Conservation (phyloP, 345 rosid species). For the Linum trigynum region DNA sequence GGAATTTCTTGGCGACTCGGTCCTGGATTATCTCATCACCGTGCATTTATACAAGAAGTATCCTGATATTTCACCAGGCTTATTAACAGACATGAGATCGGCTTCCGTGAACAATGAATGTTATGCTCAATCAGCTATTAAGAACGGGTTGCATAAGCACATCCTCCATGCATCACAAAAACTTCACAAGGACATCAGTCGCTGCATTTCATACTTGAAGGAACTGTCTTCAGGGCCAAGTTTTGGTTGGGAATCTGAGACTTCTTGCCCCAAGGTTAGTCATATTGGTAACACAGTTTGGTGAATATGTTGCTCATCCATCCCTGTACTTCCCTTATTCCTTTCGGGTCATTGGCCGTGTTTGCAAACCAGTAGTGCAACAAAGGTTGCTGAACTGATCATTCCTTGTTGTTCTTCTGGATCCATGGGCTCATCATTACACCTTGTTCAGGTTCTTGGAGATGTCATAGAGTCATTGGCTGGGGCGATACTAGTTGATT, state of each 20-base stretch:
- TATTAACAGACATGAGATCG: conserved; percentile 82
- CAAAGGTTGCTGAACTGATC: not conserved
- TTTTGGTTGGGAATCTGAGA: conserved; percentile 75
- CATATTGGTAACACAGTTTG: not conserved
- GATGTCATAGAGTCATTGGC: conserved; percentile 82
- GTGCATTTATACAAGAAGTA: conserved; percentile 39
- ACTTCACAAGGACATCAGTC: conserved; percentile 45
- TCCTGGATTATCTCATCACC: conserved; percentile 70
- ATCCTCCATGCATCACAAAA: conserved; percentile 59
- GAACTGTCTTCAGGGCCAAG: conserved; percentile 26
- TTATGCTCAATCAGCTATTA: conserved; percentile 56
- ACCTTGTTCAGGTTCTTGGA: conserved; percentile 55
- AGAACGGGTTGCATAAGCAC: conserved; percentile 51
- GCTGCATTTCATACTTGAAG: conserved; percentile 24
- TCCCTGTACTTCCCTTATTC: too few species aligned
- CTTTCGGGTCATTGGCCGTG: too few species aligned
- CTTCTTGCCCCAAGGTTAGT: conserved; percentile 77
- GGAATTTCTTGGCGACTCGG: conserved; percentile 91
- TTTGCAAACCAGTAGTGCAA: too few species aligned
- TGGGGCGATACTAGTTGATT: conserved; percentile 81
- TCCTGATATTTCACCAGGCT: conserved; percentile 69
- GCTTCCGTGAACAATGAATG: conserved; percentile 89
- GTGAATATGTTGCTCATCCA: too few species aligned
- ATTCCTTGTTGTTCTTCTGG: not conserved
- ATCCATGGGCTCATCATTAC: too few species aligned